Evolutionary conservation across 768 basidiomycete species (phyloP).

Genomic region (Floccularia luteovirens): DNA sequence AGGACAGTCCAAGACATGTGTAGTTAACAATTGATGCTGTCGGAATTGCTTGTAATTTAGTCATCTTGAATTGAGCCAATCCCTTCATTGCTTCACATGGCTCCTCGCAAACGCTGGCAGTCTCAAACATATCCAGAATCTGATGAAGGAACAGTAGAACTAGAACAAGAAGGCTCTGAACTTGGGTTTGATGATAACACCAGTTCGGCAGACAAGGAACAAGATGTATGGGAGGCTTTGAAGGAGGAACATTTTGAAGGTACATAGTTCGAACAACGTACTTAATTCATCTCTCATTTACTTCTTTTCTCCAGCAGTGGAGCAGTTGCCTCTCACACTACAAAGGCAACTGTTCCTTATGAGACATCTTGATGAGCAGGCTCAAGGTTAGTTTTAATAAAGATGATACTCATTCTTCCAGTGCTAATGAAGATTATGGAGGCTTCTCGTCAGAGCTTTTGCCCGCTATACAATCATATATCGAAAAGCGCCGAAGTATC

Average conservation of each 20-base stretch:
- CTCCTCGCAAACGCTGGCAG: not conserved
- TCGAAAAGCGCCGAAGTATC: conserved; percentile 17
- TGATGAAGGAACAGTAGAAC: not conserved
- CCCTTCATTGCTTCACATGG: not conserved
- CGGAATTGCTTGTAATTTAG: no score
- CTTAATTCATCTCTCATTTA: not conserved
- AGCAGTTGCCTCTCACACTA: conserved; percentile 70
- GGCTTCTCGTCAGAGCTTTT: conserved; percentile 30
- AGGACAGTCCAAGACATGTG: no score
- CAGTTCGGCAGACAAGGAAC: conserved; percentile 35
- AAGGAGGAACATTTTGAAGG: conserved; percentile 79
- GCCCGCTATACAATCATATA: conserved; percentile 40
- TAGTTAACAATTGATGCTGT: no score
- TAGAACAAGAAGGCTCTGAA: not conserved
- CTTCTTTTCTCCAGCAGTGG: conserved; percentile 43
- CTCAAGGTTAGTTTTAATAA: conserved; percentile 32
- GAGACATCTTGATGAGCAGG: conserved; percentile 66
- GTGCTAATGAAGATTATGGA: conserved; percentile 5
- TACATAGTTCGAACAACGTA: conserved; percentile 15
- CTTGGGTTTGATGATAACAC: no score
- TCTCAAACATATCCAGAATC: not conserved
- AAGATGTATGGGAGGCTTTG: conserved; percentile 66
- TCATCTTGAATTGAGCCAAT: no score
- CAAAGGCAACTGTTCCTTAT: conserved; percentile 66
- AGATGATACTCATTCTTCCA: not conserved